Percentiles rank a stretch among this genome's conserved stretches.
Evolutionary conservation across 2,329 filamentous ascomycete species (phyloP).

Genomic region (Cryphonectria parasitica): DNA sequence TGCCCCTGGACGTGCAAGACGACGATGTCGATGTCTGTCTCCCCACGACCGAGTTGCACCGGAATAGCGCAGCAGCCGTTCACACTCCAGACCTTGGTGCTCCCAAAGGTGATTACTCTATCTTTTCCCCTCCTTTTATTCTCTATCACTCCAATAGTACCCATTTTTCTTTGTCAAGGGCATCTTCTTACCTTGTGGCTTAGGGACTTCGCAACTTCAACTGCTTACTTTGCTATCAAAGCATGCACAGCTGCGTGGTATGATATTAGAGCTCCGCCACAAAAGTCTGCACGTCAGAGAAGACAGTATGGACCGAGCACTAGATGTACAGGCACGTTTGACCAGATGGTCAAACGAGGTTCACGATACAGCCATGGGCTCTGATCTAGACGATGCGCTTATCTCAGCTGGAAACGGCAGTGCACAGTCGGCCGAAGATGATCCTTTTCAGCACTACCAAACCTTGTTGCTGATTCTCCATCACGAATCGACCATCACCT

Average conservation of each 20-base stretch:
- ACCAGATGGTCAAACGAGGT: conserved; percentile 30
- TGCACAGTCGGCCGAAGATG: neutral
- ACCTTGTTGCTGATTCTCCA: conserved; percentile 28
- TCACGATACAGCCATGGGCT: conserved; percentile 21
- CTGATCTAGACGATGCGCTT: conserved; percentile 19
- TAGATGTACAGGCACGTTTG: conserved; percentile 30
- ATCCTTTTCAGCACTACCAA: conserved; percentile 17
- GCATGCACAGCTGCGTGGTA: conserved; percentile 31
- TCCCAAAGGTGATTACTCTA: conserved; percentile 5
- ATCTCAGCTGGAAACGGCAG: neutral
- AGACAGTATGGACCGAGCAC: conserved; percentile 28
- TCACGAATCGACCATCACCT: conserved; percentile 31
- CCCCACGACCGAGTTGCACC: conserved; percentile 15
- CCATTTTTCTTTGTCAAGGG: neutral
- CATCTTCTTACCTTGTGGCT: neutral
- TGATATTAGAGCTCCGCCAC: conserved; percentile 32
- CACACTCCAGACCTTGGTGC: neutral
- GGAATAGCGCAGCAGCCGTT: neutral
- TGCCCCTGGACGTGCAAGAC: conserved; percentile 58
- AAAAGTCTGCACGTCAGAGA: conserved; percentile 29
- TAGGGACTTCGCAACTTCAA: conserved; percentile 16
- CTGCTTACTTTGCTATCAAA: conserved; percentile 30
- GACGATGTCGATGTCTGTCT: conserved; percentile 62
- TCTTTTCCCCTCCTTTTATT: too few species aligned
- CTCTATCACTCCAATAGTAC: neutral